Evolutionary conservation across 164 flowering plant genomes (phyloP).

Genomic region (Magnolia sinica): DNA sequence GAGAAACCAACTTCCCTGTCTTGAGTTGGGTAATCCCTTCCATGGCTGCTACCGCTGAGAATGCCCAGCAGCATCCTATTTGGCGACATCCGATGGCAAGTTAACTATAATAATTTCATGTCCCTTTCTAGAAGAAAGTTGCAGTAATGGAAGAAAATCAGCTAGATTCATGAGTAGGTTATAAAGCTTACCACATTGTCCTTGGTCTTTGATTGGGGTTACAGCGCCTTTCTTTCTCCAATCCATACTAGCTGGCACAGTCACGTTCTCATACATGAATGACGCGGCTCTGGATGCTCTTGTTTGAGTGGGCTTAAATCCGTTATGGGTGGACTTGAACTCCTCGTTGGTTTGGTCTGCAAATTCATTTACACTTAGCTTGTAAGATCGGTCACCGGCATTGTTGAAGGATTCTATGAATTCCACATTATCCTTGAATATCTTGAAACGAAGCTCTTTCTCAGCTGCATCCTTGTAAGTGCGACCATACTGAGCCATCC

Average conservation of each 20-base stretch:
- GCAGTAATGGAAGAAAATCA: background rate
- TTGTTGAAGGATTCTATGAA: constrained; percentile 51
- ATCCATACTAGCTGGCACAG: too few relatives aligned
- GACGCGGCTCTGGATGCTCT: too few relatives aligned
- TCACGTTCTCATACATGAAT: too few relatives aligned
- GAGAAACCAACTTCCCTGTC: too few relatives aligned
- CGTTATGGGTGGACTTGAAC: constrained; percentile 10
- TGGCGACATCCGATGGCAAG: background rate
- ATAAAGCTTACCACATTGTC: too few relatives aligned
- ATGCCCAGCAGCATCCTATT: too few relatives aligned
- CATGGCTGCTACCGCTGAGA: too few relatives aligned
- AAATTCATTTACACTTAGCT: constrained; percentile 25
- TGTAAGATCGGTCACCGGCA: constrained; percentile 21
- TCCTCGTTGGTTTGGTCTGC: constrained; percentile 33
- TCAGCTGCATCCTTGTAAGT: constrained; percentile 13
- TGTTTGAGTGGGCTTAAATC: too few relatives aligned
- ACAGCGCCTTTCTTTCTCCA: too few relatives aligned
- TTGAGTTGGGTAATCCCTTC: too few relatives aligned
- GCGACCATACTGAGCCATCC: constrained; percentile 18
- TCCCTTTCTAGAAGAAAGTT: background rate
- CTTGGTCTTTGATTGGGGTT: too few relatives aligned
- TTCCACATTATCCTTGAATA: constrained; percentile 33
- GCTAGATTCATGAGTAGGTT: background rate
- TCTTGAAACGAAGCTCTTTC: constrained; percentile 23
- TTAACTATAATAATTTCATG: background rate